Evolutionary conservation across 2,329 filamentous ascomycete genomes (phyloP).

Genomic region (Paecilomyces niveus): DNA sequence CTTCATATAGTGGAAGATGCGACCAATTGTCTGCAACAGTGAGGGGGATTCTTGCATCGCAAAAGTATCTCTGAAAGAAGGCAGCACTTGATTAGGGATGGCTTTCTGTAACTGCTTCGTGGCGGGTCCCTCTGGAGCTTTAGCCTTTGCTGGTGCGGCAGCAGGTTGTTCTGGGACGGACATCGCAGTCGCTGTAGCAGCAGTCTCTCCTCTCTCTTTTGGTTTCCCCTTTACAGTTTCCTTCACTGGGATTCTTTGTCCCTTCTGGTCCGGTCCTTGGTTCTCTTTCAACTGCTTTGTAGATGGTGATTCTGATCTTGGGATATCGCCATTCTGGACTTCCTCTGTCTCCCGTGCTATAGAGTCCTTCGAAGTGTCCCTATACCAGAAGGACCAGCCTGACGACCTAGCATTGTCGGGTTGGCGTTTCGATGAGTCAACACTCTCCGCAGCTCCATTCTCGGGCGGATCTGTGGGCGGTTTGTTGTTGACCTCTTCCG

Average conservation of each 20-base stretch:
- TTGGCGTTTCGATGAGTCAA: constrained; percentile 13
- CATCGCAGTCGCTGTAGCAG: constrained; percentile 16
- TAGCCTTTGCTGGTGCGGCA: constrained; percentile 10
- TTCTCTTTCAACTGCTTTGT: constrained; percentile 12
- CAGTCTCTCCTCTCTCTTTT: constrained; percentile 13
- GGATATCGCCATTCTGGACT: constrained; percentile 17
- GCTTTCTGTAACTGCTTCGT: constrained; percentile 29
- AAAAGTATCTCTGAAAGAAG: constrained; percentile 42
- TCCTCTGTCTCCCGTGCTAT: constrained; percentile 17
- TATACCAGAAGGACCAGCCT: constrained; percentile 38
- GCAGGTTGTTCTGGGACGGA: constrained; percentile 11
- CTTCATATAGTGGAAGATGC: constrained; percentile 45
- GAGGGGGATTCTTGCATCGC: constrained; percentile 47
- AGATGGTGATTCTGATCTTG: constrained; percentile 12
- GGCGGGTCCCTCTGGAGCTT: constrained; percentile 22
- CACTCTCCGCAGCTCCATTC: constrained; percentile 13
- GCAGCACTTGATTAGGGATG: constrained; percentile 42
- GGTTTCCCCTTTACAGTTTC: constrained; percentile 22
- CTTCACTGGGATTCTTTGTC: constrained; percentile 20
- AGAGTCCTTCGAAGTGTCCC: constrained; percentile 22
- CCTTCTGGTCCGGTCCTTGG: constrained; percentile 13
- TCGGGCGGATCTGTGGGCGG: constrained; percentile 13
- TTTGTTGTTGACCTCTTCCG: constrained; percentile 11
- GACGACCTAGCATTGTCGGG: constrained; percentile 22
- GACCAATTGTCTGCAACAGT: constrained; percentile 51